These are phyloP conservation scores for Xenoacremonium recifei DNA, from an alignment of 2,329 filamentous ascomycete species.

Conservation along the genomic window DNA sequence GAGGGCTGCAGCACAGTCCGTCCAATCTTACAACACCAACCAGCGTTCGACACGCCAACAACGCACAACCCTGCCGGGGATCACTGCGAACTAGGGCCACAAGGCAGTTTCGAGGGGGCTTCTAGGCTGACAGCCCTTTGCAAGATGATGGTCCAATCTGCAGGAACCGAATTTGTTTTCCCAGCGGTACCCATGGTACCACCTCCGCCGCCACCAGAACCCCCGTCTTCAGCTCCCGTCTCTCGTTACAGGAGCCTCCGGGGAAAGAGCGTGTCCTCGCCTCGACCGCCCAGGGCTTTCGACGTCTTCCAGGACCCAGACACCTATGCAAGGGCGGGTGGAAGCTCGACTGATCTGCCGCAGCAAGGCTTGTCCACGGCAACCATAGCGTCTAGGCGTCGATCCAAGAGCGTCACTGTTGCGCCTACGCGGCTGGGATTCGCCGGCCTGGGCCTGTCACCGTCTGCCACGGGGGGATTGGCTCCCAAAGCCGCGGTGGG, in stretches of 20 bases:
- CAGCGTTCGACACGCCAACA: neutral
- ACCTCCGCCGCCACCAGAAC: constrained; percentile 17
- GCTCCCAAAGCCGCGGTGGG: constrained; percentile 18
- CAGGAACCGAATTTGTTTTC: no score
- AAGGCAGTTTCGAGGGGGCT: neutral
- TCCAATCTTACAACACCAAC: no score
- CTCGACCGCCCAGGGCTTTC: constrained; percentile 21
- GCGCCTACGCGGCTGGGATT: neutral
- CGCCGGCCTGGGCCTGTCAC: neutral
- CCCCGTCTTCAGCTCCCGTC: constrained; percentile 17
- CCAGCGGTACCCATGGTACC: constrained; percentile 12
- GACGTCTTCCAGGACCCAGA: constrained; percentile 23
- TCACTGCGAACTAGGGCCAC: neutral
- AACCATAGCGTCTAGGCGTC: constrained; percentile 10
- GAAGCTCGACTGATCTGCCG: neutral
- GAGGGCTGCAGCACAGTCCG: no score
- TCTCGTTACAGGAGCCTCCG: constrained; percentile 34
- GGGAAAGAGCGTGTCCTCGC: constrained; percentile 34
- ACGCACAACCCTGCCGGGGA: neutral
- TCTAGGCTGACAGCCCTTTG: constrained; percentile 1
- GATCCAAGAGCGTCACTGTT: constrained; percentile 25
- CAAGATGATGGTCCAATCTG: no score
- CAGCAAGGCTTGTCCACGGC: neutral
- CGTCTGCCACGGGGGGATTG: constrained; percentile 13
- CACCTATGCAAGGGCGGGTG: neutral